Conservation (phyloP, 768 basidiomycete genomes). For the Amanita pseudoporphyria region DNA sequence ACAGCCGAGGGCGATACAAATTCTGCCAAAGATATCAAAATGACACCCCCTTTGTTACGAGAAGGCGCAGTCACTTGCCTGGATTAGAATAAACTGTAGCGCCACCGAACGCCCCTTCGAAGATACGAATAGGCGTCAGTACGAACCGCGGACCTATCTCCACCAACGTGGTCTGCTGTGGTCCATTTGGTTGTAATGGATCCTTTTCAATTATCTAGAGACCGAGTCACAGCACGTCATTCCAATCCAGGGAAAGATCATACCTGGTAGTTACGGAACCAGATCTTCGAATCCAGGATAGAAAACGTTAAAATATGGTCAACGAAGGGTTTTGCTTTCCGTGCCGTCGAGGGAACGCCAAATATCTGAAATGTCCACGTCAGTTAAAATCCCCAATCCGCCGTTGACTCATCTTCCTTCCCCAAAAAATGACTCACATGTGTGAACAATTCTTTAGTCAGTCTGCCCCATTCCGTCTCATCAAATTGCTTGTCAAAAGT, state of each 20-base stretch:
- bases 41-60: background rate
- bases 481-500: constrained; percentile 92
- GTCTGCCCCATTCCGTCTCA: constrained; percentile 72
- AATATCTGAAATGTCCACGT: constrained; percentile 58
- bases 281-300: constrained; percentile 90
- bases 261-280: constrained; percentile 99
- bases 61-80: constrained; percentile 38
- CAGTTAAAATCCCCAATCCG: background rate
- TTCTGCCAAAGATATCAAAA: constrained; percentile 38
- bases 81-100: constrained; percentile 95
- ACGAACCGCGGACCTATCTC: constrained; percentile 99
- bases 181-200: constrained; percentile 76
- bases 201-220: constrained; percentile 88
- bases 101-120: constrained; percentile 95
- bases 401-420: background rate
- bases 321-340: constrained; percentile 92
- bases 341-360: constrained; percentile 83
- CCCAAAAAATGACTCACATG: constrained; percentile 47
- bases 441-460: constrained; percentile 90
- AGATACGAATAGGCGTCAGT: constrained; percentile 93
- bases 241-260: constrained; percentile 10
- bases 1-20: constrained; percentile 85
- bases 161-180: constrained; percentile 78
- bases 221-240: constrained; percentile 3
- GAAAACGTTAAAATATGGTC: constrained; percentile 98